Evolutionary conservation across 176 grass and related monocot species (phyloP).

Genomic region (Lolium rigidum): DNA sequence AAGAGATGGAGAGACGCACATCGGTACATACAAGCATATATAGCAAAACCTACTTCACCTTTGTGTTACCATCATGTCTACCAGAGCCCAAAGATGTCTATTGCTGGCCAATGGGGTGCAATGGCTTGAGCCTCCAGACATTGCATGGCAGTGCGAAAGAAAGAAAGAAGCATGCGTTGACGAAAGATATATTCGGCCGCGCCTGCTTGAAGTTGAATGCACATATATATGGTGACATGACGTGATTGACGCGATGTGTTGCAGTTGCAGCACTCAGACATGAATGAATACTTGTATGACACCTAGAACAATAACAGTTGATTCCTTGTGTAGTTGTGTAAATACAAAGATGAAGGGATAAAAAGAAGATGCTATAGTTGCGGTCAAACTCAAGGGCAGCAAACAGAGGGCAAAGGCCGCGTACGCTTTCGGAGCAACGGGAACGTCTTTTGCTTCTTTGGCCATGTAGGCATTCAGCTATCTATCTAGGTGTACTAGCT

Average conservation of each 20-base stretch:
- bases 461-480: constrained; percentile 1
- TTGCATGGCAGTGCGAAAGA: not conserved
- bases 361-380: not conserved
- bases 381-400: not conserved
- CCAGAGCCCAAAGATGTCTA: constrained; percentile 9
- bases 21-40: not conserved
- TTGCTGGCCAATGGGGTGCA: not conserved
- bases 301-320: not conserved
- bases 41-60: constrained; percentile 10
- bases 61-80: constrained; percentile 33
- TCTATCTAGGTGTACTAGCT: not conserved
- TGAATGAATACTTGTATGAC: constrained; percentile 18
- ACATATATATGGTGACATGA: not conserved
- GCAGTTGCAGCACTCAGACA: constrained; percentile 13
- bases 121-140: not conserved
- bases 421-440: constrained; percentile 46
- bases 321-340: too few species aligned
- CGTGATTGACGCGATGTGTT: constrained; percentile 42
- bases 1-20: too few species aligned
- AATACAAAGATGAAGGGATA: not conserved
- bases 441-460: constrained; percentile 43
- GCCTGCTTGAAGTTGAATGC: constrained; percentile 14
- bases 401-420: not conserved
- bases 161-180: constrained; percentile 15
- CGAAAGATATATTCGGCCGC: constrained; percentile 6